Evolutionary conservation across 1,284 basidiomycete genomes (phyloP).

Genomic region (Marasmius fiardii): DNA sequence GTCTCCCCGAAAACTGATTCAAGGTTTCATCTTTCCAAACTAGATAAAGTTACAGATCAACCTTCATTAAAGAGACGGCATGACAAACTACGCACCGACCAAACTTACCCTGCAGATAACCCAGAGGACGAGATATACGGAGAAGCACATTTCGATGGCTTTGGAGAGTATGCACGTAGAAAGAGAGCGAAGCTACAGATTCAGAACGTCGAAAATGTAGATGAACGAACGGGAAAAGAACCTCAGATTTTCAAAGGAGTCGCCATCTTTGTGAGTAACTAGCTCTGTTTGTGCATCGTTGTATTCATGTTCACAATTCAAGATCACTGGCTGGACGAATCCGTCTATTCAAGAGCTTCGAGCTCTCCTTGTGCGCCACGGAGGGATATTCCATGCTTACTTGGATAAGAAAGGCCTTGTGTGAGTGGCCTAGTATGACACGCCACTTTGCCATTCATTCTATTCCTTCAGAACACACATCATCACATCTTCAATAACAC

Average conservation of each 20-base stretch:
- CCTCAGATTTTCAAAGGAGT: constrained; percentile 70
- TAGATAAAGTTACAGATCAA: constrained; percentile 27
- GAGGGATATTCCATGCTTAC: constrained; percentile 83
- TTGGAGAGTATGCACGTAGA: constrained; percentile 84
- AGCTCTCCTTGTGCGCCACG: constrained; percentile 77
- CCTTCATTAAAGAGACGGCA: constrained; percentile 6
- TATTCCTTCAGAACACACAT: constrained; percentile 72
- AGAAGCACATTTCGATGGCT: constrained; percentile 77
- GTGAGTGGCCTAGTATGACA: constrained; percentile 39
- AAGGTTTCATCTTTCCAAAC: constrained; percentile 30
- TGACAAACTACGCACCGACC: neutral
- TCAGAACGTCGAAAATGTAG: constrained; percentile 68
- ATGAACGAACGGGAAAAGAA: constrained; percentile 19
- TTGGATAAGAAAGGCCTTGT: constrained; percentile 75
- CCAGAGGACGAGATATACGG: constrained; percentile 55
- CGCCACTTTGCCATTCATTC: neutral
- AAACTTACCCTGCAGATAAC: neutral
- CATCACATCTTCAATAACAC: constrained; percentile 86
- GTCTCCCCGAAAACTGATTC: constrained; percentile 20
- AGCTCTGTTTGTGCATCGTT: neutral
- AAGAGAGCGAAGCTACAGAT: constrained; percentile 91
- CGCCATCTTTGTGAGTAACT: constrained; percentile 69
- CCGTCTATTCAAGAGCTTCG: constrained; percentile 87
- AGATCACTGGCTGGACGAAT: constrained; percentile 90
- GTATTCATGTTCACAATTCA: neutral